Conservation (phyloP, 2,329 filamentous ascomycete genomes). For the Trichophyton equinum region DNA sequence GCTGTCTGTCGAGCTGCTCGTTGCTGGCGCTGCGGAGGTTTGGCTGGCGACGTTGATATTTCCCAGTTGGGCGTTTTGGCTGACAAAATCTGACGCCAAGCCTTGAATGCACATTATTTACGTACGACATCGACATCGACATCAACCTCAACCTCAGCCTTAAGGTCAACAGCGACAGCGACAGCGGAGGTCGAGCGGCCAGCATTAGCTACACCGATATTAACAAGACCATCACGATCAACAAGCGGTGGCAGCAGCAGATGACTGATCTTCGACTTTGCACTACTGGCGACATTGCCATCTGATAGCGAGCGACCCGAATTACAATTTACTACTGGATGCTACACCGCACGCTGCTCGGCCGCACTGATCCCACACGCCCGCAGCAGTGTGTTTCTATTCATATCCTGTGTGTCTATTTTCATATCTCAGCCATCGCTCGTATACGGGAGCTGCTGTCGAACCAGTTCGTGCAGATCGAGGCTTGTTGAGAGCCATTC, state of each 20-base stretch:
- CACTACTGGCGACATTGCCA: not conserved
- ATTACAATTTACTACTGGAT: not conserved
- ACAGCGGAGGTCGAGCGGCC: too few species aligned
- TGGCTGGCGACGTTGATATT: not conserved
- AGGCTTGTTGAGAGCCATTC: not conserved
- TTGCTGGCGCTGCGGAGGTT: not conserved
- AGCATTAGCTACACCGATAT: too few species aligned
- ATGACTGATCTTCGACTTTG: not conserved
- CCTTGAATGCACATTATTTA: not conserved
- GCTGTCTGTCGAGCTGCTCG: not conserved
- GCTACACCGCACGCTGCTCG: not conserved
- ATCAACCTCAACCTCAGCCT: not conserved
- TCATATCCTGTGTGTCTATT: not conserved
- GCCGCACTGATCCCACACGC: not conserved
- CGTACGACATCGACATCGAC: not conserved
- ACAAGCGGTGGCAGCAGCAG: not conserved
- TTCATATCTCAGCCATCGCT: slow-evolving; percentile 1
- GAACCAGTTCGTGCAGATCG: not conserved
- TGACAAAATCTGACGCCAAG: slow-evolving; percentile 1
- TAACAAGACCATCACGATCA: too few species aligned
- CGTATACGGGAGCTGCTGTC: not conserved
- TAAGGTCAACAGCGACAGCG: not conserved
- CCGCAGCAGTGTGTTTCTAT: not conserved
- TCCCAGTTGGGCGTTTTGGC: not conserved
- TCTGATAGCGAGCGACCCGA: not conserved